Base-by-base conservation (phyloP, 495 filamentous ascomycete genomes). In the Bacidia gigantensis region DNA sequence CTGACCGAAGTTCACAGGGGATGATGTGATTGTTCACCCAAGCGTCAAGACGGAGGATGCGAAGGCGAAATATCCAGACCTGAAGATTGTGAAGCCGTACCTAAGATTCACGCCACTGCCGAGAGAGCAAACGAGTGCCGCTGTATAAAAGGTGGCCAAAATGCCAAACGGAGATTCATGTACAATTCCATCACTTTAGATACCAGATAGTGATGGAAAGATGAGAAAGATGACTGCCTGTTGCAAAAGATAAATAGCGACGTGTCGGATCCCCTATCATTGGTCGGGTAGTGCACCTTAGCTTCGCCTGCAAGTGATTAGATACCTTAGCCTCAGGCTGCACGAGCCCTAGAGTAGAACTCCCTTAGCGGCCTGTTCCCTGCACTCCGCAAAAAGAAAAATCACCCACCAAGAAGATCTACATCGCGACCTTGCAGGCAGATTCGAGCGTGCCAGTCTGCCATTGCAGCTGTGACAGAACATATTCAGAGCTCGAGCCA, bases 21-120 rank as follows among this genome's bases (percentile, higher is more conserved):
- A 94, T 62, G 92, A 98, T 63, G 93, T 96, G 59, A 95, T 97
- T 61, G 89, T 97, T 50, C 87, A 92, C 68, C 92, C 93, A 20
- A 75, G 75, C 57, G 79, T 97, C 64, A 86, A 83, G 66, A 86
- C 83, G 63, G 82, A 93, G 63, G 75, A 88, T 67, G 92, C 92
- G 41, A 84, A 89, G 75, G 76, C 83, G 67, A 75, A 94, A 59
- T 97, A 94, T 76, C 88, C 90, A 52, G 76, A 94, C 47, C 81
- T 96, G 68, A 84, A 84, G 59, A 81, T 83, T 56, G 87, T 98
- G 61, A 97, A 95, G 84, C 93, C 92, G 60, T 98, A 94, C 69
- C 73, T 86, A 46, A 70, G 82, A 57, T 83, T 82, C 67, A 85
- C 82, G 46, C 72, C 79, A 54, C 70, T 84, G 54, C 76, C 82